Base-by-base conservation (phyloP, 2,329 filamentous ascomycete species). In the Colletotrichum costaricense region DNA sequence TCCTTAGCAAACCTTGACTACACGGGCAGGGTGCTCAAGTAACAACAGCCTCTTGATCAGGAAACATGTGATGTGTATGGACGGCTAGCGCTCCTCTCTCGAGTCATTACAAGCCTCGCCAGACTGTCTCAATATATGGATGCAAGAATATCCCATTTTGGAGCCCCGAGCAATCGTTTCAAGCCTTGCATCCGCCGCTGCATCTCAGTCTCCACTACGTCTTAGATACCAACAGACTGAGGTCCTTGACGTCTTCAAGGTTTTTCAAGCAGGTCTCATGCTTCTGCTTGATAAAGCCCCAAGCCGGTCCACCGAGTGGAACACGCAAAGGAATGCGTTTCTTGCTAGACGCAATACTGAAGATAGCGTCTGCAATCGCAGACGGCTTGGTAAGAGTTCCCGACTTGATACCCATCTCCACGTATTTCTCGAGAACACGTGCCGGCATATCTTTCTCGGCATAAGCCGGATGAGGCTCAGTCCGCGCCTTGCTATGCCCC, bases 251-350 rank as follows among this genome's bases (percentile, higher is more conserved):
- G 28, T 81, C 78, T 2, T 82, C 81, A 14, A 84, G 74, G n/a
- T 80, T 79, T 35, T 75, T 78, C 68, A 78, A 77, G 22, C 75
- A 75, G 46, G 65, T 74, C 14, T 83, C 81, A 2, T 81, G 52
- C 54, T 83, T 82, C 33, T 42, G 69, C 60, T 74, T 78, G 63
- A 84, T 78, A 66, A 83, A 77, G 8, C 77, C 76, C 76, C 79
- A 85, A 16, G 82, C 77, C 63, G 84, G 83, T 11, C 78, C 71
- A 4, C 85, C 85, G 0, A 87, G 75, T 2, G 85, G 84, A 35
- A 86, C 75, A 5, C 84, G 79, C 49, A 87, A 76, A 3, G 85
- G 85, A 22, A 87, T 80, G 8, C 77, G 73, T 54, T 79, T 59
- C 0, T 81, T 82, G 0, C 79, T 76, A 52, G 77, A 81, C 0